Base-by-base conservation (phyloP, 257 asterid species). In the Solanum boliviense region DNA sequence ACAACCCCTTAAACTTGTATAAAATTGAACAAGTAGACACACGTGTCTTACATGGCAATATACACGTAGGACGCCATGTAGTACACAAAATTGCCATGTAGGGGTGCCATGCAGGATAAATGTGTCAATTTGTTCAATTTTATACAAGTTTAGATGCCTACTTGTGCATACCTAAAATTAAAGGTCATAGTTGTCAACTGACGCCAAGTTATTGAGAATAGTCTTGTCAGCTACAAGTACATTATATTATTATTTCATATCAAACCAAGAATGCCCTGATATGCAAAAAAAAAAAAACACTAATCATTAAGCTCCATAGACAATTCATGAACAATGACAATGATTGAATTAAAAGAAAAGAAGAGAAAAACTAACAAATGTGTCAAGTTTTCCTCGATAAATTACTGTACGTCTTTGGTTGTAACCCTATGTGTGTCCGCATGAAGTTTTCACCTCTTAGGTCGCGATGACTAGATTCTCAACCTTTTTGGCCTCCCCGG, bases 211-310 rank as follows among this genome's bases (percentile, higher is more conserved):
- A 48, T 48, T 48, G 21, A 48, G 21, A 48, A 5, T 88, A 29
- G 98, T 95, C 95, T 95, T 96, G 94, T 96, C 99, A 16, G 98
- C 98, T 71, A 96, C 99, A 16, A 96, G 65, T 18, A 56, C 10
- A 56, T 56, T 56, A 1, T 46, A 36, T 44, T 36, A 36, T 75
- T 74, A 21, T 12, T n/a, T 75, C 58, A 75, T 38, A 3, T 38
- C 58, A 75, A 36, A 76, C 58, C 32, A 32, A 29, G 23, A 71
- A 71, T 16, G 41, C 25, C 79, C 2, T 71, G 6, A 71, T 32
- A 32, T 71, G 79, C 10, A 29, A 32, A 31, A 46, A 1, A 46
- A 36, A 35, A 36, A 70, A 71, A 3, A 5, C 70, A 16, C 41
- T 71, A 71, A 31, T 32, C n/a, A 71, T 71, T 71, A 71, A 71